Evolutionary conservation across 495 filamentous ascomycete genomes (phyloP).

Genomic region (Aspergillus sclerotiicarbonarius): DNA sequence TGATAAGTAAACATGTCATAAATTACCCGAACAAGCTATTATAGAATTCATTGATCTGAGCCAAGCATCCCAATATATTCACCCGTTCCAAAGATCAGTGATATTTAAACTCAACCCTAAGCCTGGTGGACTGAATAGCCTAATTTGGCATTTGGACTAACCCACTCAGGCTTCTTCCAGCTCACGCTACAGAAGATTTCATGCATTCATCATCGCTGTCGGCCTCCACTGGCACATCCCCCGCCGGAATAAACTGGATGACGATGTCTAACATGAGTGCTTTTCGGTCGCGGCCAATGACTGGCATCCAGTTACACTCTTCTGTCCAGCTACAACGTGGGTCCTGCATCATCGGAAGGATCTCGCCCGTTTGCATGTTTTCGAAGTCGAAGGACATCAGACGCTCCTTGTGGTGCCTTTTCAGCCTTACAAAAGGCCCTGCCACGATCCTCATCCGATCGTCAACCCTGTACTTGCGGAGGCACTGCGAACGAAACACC

Average conservation of each 20-base stretch:
- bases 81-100: too few relatives aligned
- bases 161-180: too few relatives aligned
- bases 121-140: too few relatives aligned
- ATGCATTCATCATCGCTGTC: constrained; percentile 8
- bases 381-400: constrained; percentile 5
- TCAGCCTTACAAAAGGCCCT: constrained; percentile 8
- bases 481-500: not conserved
- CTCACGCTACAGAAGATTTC: too few relatives aligned
- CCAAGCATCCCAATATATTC: too few relatives aligned
- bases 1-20: too few relatives aligned
- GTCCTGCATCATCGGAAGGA: not conserved
- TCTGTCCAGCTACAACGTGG: not conserved
- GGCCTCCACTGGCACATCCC: constrained; percentile 8
- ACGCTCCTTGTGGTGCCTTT: constrained; percentile 2
- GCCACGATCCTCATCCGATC: constrained; percentile 3
- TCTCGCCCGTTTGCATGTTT: constrained; percentile 2
- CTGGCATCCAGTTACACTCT: not conserved
- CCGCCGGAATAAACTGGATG: constrained; percentile 1
- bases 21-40: too few relatives aligned
- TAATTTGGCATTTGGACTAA: too few relatives aligned
- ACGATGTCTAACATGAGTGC: not conserved
- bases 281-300: not conserved
- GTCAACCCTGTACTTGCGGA: constrained; percentile 10
- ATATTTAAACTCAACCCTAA: too few relatives aligned
- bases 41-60: too few relatives aligned